Percentiles rank a stretch among this genome's conserved stretches.
phyloP scores from a whole-genome alignment of 106 monocot genomes.

The Allium sativum region DNA sequence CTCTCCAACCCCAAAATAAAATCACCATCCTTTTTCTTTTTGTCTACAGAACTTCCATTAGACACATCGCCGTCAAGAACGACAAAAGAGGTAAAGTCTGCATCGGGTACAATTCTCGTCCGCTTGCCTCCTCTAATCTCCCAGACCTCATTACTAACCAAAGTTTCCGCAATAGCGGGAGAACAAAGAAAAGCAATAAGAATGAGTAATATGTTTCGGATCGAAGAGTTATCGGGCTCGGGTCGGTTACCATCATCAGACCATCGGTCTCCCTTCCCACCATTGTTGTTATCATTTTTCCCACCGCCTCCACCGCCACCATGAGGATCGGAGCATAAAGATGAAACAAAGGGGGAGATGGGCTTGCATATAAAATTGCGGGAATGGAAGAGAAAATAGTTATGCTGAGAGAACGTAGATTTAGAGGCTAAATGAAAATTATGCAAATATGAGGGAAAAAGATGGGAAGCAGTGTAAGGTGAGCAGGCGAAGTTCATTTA shows the following conservation, averaged over 20 bases:
- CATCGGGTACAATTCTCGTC: constrained; percentile 35
- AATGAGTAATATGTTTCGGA: neutral
- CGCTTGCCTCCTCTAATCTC: constrained; percentile 69
- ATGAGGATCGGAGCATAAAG: neutral
- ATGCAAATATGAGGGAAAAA: neutral
- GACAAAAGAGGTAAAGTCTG: constrained; percentile 20
- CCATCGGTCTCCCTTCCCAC: neutral
- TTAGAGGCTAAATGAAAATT: no score
- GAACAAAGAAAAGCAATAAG: neutral
- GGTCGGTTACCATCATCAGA: neutral
- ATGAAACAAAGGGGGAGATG: neutral
- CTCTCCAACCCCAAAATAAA: neutral
- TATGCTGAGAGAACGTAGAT: no score
- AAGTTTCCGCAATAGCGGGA: neutral
- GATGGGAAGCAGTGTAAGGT: neutral
- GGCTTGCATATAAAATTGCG: no score
- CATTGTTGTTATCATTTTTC: constrained; percentile 2
- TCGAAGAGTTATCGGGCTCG: no score
- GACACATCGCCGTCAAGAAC: neutral
- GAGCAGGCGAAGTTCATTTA: neutral
- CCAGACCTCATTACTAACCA: constrained; percentile 19
- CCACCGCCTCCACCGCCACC: neutral
- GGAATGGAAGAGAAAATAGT: no score
- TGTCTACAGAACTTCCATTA: neutral
- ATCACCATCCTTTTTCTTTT: neutral